A percentile compares a stretch with the other conserved stretches of the same genome.
phyloP scores from a whole-genome alignment of 2,329 filamentous ascomycete species.

The Blastomyces percursus region DNA sequence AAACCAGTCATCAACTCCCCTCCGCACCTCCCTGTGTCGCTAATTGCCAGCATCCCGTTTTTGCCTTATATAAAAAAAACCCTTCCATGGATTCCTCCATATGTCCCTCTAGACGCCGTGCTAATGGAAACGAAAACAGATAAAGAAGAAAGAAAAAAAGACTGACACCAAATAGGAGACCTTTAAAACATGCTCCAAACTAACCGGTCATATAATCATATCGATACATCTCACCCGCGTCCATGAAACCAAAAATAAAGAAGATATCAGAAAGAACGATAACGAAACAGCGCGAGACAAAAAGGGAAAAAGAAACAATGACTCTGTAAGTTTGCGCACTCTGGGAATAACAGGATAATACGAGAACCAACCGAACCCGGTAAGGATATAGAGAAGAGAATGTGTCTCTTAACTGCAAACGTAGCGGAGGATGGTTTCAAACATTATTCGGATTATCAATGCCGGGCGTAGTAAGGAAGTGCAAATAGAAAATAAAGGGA shows the following conservation, averaged over 20 bases:
- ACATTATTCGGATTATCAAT: background rate
- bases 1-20: background rate
- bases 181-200: conserved; percentile 3
- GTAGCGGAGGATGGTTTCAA: background rate
- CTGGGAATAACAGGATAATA: background rate
- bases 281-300: background rate
- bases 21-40: background rate
- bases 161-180: background rate
- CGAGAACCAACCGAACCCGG: background rate
- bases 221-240: background rate
- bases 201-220: conserved; percentile 6
- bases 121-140: background rate
- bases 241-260: background rate
- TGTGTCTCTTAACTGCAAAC: background rate
- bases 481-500: background rate
- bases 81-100: background rate
- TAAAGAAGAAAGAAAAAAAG: background rate
- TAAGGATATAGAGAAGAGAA: background rate
- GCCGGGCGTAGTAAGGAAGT: background rate
- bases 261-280: background rate
- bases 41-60: conserved; percentile 5
- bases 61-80: conserved; percentile 1
- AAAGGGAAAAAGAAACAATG: background rate
- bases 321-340: background rate
- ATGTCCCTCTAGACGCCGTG: conserved; percentile 2